Evolutionary conservation across 805 yeast genomes (phyloP).

Genomic region (Clavispora santaluciae): DNA sequence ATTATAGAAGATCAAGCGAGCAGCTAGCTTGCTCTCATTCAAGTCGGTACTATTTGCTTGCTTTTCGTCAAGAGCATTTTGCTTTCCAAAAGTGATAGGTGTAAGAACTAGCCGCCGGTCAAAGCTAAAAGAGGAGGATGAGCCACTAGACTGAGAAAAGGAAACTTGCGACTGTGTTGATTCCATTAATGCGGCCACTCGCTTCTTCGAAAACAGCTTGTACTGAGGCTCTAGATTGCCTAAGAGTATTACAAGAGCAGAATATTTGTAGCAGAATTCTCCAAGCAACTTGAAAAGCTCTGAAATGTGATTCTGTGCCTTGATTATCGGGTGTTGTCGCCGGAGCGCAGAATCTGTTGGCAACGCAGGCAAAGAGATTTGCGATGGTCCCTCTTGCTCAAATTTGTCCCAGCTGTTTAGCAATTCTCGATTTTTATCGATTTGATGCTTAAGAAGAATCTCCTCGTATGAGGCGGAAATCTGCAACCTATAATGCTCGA

Average conservation of each 20-base stretch:
- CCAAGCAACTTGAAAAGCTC: constrained; percentile 23
- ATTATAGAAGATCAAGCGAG: constrained; percentile 26
- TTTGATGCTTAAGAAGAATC: constrained; percentile 26
- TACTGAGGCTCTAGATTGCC: constrained; percentile 31
- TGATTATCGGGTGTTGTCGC: constrained; percentile 25
- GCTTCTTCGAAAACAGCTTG: not conserved
- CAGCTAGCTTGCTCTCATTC: constrained; percentile 15
- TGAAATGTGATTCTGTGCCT: constrained; percentile 28
- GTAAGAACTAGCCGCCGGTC: constrained; percentile 2
- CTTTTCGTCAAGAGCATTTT: not conserved
- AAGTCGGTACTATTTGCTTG: not conserved
- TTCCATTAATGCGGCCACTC: not conserved
- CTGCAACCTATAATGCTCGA: constrained; percentile 33
- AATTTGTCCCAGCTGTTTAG: constrained; percentile 18
- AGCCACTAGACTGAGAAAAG: not conserved
- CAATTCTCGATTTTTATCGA: constrained; percentile 20
- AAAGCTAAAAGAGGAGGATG: not conserved
- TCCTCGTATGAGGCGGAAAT: constrained; percentile 31
- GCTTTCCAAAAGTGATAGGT: constrained; percentile 7
- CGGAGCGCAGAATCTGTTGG: constrained; percentile 27
- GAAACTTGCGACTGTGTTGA: not conserved
- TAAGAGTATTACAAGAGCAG: constrained; percentile 24
- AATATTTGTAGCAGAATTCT: constrained; percentile 17
- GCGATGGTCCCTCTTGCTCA: constrained; percentile 19
- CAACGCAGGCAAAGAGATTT: constrained; percentile 21